phyloP scores from a whole-genome alignment of 2,329 filamentous ascomycete genomes.

The Beauveria varroae region DNA sequence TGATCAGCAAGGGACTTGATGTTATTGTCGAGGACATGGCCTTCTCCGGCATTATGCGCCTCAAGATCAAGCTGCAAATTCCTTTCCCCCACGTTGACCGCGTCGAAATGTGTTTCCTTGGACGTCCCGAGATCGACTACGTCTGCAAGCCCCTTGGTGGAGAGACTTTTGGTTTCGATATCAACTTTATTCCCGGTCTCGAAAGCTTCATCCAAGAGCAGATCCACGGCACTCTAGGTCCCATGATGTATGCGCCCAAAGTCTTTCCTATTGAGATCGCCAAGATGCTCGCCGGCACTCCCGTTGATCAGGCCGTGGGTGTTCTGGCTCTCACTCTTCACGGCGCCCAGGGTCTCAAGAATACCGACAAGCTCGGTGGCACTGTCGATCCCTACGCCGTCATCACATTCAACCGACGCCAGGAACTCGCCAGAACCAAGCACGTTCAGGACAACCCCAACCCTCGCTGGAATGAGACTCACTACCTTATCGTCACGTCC shows the following conservation, averaged over 20 bases:
- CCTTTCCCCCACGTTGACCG: constrained; percentile 93
- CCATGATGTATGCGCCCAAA: constrained; percentile 98
- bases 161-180: constrained; percentile 93
- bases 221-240: constrained; percentile 86
- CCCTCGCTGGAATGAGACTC: constrained; percentile 92
- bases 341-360: constrained; percentile 86
- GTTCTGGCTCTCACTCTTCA: constrained; percentile 88
- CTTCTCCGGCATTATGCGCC: constrained; percentile 89
- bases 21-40: constrained; percentile 98
- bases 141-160: constrained; percentile 96
- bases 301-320: constrained; percentile 92
- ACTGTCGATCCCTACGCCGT: constrained; percentile 85
- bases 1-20: constrained; percentile 94
- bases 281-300: constrained; percentile 91
- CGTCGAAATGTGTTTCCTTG: constrained; percentile 90
- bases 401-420: constrained; percentile 76
- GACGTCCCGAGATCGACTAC: constrained; percentile 85
- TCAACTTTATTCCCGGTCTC: constrained; percentile 96
- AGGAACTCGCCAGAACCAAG: constrained; percentile 82
- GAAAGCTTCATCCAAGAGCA: constrained; percentile 92
- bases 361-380: constrained; percentile 86
- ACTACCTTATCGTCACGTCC: constrained; percentile 90
- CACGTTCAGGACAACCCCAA: constrained; percentile 75
- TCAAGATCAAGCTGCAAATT: constrained; percentile 96
- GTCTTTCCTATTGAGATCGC: constrained; percentile 98